phyloP scores from a whole-genome alignment of 2,329 filamentous ascomycete species.

The Leptoxyphium fumago region DNA sequence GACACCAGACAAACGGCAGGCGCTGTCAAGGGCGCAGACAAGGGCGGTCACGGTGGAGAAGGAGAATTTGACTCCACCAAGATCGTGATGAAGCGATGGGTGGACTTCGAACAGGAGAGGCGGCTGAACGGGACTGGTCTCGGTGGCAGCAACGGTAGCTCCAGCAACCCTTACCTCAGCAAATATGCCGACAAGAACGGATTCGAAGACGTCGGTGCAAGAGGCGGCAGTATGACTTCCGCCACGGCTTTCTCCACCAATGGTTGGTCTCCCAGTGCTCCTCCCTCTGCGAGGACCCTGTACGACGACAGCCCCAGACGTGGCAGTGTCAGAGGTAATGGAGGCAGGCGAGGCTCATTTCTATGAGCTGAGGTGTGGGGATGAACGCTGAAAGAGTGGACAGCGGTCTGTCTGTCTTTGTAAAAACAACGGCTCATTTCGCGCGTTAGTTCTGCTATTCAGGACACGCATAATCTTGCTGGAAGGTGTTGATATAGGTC shows the following conservation, averaged over 20 bases:
- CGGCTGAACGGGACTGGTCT: constrained; percentile 9
- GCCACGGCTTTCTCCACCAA: not conserved
- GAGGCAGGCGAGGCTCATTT: not conserved
- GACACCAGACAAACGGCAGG: constrained; percentile 92
- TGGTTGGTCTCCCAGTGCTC: not conserved
- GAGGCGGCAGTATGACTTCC: not conserved
- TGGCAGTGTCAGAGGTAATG: not conserved
- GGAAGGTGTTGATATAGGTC: too few relatives aligned
- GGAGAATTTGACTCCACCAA: constrained; percentile 97
- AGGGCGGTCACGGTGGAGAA: constrained; percentile 47
- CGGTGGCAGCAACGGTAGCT: not conserved
- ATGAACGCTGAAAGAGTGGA: not conserved
- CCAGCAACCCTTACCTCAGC: not conserved
- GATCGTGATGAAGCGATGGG: constrained; percentile 99
- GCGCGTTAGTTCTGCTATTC: too few relatives aligned
- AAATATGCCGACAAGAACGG: not conserved
- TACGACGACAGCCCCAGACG: not conserved
- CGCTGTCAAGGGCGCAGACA: constrained; percentile 72
- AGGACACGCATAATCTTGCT: too few relatives aligned
- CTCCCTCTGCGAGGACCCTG: not conserved
- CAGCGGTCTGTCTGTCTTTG: too few relatives aligned
- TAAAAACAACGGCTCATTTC: too few relatives aligned
- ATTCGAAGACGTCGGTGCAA: not conserved
- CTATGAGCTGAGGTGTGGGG: not conserved
- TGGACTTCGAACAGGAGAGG: constrained; percentile 68